These are phyloP conservation scores for Curvularia lunata DNA, from an alignment of 2,329 filamentous ascomycete species.

Conservation along the genomic window DNA sequence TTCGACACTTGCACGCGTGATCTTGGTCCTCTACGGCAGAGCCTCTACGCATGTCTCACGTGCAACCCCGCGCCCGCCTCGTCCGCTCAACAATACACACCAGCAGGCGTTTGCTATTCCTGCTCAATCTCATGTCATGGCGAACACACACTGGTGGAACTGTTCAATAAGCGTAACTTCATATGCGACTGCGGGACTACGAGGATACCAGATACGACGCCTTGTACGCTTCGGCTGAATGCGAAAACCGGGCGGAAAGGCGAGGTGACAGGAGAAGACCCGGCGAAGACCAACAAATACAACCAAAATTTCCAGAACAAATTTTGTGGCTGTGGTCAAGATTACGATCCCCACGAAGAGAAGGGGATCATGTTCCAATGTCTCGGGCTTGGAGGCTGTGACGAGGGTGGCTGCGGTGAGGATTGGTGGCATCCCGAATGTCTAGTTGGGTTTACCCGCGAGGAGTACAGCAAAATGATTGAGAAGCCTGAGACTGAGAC, in stretches of 20 bases:
- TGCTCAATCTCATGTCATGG: conserved; percentile 97
- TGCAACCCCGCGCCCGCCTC: conserved; percentile 81
- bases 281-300: conserved; percentile 79
- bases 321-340: conserved; percentile 87
- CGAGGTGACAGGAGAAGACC: conserved; percentile 75
- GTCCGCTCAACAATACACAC: conserved; percentile 66
- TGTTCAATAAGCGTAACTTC: conserved; percentile 95
- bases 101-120: conserved; percentile 91
- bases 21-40: conserved; percentile 87
- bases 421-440: conserved; percentile 99
- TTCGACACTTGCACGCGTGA: conserved; percentile 92
- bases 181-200: conserved; percentile 95
- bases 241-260: conserved; percentile 76
- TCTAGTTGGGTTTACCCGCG: conserved; percentile 77
- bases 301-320: conserved; percentile 94
- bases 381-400: conserved; percentile 77
- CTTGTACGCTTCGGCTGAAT: conserved; percentile 79
- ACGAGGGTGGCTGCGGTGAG: conserved; percentile 89
- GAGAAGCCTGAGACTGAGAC: conserved; percentile 33
- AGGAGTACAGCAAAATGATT: conserved; percentile 66
- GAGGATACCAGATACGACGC: conserved; percentile 71
- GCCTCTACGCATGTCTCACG: conserved; percentile 88
- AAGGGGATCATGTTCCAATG: conserved; percentile 99
- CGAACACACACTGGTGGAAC: conserved; percentile 91
- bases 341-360: conserved; percentile 87